Conservation (phyloP, 2,329 filamentous ascomycete genomes). For the Dothiorella sarmentorum region DNA sequence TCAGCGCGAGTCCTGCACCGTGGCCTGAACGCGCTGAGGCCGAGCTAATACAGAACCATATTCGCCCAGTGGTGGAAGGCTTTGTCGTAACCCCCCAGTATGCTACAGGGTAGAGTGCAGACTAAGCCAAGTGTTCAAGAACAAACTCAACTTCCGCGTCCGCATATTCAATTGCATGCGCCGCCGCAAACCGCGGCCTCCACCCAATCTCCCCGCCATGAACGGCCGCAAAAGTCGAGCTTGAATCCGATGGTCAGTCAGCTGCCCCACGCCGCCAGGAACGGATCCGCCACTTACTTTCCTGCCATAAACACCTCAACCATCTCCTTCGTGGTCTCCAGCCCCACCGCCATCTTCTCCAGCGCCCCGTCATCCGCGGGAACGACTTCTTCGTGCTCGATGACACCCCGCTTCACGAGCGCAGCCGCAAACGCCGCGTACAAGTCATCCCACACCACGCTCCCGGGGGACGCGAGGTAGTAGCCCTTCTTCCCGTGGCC, state of each 20-base stretch:
- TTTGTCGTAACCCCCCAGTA: too few species aligned
- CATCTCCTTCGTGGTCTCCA: slow-evolving; percentile 34
- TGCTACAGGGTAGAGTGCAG: too few species aligned
- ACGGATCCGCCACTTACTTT: slow-evolving; percentile 31
- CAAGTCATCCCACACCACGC: slow-evolving; percentile 50
- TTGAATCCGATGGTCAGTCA: slow-evolving; percentile 22
- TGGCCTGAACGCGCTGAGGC: too few species aligned
- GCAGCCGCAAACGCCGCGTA: slow-evolving; percentile 46
- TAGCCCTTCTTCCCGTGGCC: slow-evolving; percentile 46
- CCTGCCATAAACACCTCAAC: slow-evolving; percentile 45
- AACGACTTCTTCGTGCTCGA: slow-evolving; percentile 39
- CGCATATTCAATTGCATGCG: slow-evolving; percentile 47
- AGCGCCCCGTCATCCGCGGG: slow-evolving; percentile 37
- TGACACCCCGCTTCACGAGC: slow-evolving; percentile 39
- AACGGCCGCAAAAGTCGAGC: slow-evolving; percentile 44
- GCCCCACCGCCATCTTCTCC: slow-evolving; percentile 41
- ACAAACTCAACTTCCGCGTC: slow-evolving; percentile 49
- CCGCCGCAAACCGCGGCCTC: slow-evolving; percentile 41
- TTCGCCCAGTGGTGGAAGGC: too few species aligned
- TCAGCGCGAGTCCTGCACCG: too few species aligned
- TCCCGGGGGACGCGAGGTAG: slow-evolving; percentile 50
- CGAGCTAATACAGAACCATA: too few species aligned
- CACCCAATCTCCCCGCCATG: slow-evolving; percentile 46
- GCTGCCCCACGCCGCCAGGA: too few species aligned
- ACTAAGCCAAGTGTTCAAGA: too few species aligned